Conservation (phyloP, 345 rosid genomes). For the Syzygium aqueum region DNA sequence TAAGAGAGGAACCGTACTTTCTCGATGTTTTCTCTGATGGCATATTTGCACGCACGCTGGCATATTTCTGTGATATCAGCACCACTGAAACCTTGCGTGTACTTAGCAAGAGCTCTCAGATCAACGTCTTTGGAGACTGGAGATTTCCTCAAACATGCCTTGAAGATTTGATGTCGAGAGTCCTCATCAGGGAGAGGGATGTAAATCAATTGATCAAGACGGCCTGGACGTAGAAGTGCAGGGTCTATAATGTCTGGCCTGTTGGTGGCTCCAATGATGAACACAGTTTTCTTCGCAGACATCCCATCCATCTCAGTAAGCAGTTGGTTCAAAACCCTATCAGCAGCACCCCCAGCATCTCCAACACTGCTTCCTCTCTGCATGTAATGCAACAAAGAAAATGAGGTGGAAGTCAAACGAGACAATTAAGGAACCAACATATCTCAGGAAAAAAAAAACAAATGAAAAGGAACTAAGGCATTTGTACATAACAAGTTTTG, state of each 20-base stretch:
- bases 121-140: constrained; percentile 86
- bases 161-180: constrained; percentile 72
- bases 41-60: constrained; percentile 91
- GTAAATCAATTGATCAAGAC: constrained; percentile 90
- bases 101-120: constrained; percentile 77
- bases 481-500: not conserved
- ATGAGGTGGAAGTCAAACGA: not conserved
- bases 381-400: not conserved
- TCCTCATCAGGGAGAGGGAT: constrained; percentile 97
- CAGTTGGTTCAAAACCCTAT: constrained; percentile 90
- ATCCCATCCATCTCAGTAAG: constrained; percentile 98
- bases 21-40: constrained; percentile 90
- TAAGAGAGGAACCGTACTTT: constrained; percentile 31
- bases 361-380: constrained; percentile 92
- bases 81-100: constrained; percentile 91
- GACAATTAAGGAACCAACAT: not conserved
- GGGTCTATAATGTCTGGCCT: constrained; percentile 93
- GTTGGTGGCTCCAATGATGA: constrained; percentile 94
- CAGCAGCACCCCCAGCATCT: constrained; percentile 98
- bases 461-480: not conserved
- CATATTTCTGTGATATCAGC: constrained; percentile 97
- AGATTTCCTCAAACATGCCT: constrained; percentile 87
- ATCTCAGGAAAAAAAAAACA: not conserved
- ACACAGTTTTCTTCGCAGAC: constrained; percentile 92
- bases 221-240: constrained; percentile 90